A percentile compares a stretch with the other conserved stretches of the same genome.
Evolutionary conservation across 2,329 filamentous ascomycete genomes (phyloP).

Genomic region (Hortaea sp.): DNA sequence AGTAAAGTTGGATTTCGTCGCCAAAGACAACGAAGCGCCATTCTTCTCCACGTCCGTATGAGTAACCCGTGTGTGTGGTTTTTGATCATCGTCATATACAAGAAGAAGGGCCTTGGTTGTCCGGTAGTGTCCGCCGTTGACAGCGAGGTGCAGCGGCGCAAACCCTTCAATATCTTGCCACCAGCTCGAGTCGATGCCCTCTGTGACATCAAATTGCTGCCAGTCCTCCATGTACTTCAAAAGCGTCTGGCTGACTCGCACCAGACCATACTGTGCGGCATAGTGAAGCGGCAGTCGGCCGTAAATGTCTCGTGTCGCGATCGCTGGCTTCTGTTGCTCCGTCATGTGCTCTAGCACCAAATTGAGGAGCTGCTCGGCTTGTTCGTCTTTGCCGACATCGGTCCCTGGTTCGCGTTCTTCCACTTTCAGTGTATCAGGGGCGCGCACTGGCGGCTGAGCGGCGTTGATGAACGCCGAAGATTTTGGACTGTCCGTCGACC

Average conservation of each 20-base stretch:
- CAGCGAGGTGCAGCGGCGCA: conserved; percentile 82
- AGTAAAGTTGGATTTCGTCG: conserved; percentile 77
- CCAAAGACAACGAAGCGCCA: conserved; percentile 76
- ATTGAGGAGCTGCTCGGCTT: conserved; percentile 58
- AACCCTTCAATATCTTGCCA: conserved; percentile 94
- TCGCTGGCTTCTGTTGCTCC: conserved; percentile 54
- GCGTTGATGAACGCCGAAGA: conserved; percentile 69
- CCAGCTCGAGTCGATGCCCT: conserved; percentile 74
- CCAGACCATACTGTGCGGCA: conserved; percentile 87
- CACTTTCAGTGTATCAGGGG: conserved; percentile 52
- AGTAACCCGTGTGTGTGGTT: conserved; percentile 40
- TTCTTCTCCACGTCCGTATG: conserved; percentile 68
- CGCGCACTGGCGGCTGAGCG: conserved; percentile 55
- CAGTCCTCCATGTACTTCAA: conserved; percentile 84
- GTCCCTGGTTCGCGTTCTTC: conserved; percentile 52
- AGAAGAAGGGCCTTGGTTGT: conserved; percentile 75
- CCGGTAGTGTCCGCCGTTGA: conserved; percentile 79
- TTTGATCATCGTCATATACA: conserved; percentile 37
- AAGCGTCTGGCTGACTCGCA: conserved; percentile 77
- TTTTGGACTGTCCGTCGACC: conserved; percentile 35
- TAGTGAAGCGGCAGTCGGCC: conserved; percentile 85
- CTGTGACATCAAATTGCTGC: conserved; percentile 72
- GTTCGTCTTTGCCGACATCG: conserved; percentile 58
- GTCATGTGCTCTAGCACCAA: conserved; percentile 59
- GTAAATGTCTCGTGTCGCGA: conserved; percentile 63